Evolutionary conservation across 2,329 filamentous ascomycete species (phyloP), one percentile per base, ranked within the genome.

Genomic region (Botrytis fabae): DNA sequence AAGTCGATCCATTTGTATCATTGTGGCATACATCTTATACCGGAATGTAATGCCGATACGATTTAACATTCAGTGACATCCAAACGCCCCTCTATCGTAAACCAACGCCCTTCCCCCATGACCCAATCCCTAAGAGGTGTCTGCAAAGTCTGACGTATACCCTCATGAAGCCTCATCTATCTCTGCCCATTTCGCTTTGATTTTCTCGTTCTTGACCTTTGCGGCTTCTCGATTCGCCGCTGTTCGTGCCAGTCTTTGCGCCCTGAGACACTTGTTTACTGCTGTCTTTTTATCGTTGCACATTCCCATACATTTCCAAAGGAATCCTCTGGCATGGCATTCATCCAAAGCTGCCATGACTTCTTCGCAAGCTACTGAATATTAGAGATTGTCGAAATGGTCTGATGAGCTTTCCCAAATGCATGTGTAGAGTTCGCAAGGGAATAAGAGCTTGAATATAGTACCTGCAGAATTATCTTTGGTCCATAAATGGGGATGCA

Each of bases 401-500:
- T 61, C 16, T 28, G 42, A 69, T 69, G 32, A 38, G 51, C 46
- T 60, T n/a, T 42, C 32, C 38, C 46, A 40, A 32, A 70, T 62
- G 48, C 32, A 57, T 66, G 22, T 57, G 20, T 48, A 48, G 61
- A 18, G 16, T 42, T 62, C 35, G n/a, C 14, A 32, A 9, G 57
- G 44, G 44, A 63, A 25, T 25, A 48, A 42, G 60, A 51, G 38
- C 44, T 63, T 65, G 48, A 63, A 28, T 46, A 59, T 68, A 84
- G 61, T 88, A 97, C 95, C 95, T 78, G 89, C 86, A 40, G 70
- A 66, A 79, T 97, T 97, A 81, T 97, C 92, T 82, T 96, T 94
- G 42, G 94, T 97, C 81, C 98, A 95, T 3, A 99, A 86, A 85
- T 98, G 95, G 71, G 96, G 97, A 93, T 99, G 96, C 96, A 99